Evolutionary conservation across 2,329 filamentous ascomycete species (phyloP).

Genomic region (Fusarium secorum): DNA sequence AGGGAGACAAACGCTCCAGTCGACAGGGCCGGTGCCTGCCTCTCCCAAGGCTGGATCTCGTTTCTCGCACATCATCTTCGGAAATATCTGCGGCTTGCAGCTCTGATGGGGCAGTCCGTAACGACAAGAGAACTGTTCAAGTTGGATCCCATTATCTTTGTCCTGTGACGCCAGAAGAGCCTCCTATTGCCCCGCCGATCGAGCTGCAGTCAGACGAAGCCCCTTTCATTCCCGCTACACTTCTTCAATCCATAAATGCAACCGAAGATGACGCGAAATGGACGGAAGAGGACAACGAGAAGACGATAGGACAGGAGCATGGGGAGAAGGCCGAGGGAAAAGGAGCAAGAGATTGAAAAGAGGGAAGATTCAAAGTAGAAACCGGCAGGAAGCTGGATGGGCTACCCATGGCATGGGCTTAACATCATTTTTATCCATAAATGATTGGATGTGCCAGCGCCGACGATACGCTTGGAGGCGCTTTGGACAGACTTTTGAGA

Average conservation of each 20-base stretch:
- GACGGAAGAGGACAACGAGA: neutral
- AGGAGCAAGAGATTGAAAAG: conserved; percentile 3
- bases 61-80: conserved; percentile 10
- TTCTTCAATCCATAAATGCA: conserved; percentile 18
- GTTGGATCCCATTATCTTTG: conserved; percentile 32
- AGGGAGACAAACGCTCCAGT: conserved; percentile 43
- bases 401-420: neutral
- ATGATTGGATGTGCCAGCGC: conserved; percentile 15
- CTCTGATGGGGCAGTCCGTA: conserved; percentile 37
- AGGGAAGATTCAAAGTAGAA: conserved; percentile 7
- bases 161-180: conserved; percentile 17
- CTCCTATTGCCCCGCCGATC: neutral
- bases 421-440: neutral
- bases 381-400: neutral
- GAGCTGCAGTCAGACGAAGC: conserved; percentile 17
- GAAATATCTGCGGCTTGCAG: conserved; percentile 21
- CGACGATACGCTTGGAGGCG: neutral
- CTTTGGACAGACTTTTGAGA: conserved; percentile 9
- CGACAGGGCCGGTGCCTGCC: conserved; percentile 44
- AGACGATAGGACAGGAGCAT: neutral
- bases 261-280: neutral
- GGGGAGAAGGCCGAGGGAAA: neutral
- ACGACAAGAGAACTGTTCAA: conserved; percentile 41
- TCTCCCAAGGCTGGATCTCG: conserved; percentile 42
- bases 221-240: neutral